phyloP scores from a whole-genome alignment of 2,329 filamentous ascomycete genomes.

The Aureobasidium melanogenum region DNA sequence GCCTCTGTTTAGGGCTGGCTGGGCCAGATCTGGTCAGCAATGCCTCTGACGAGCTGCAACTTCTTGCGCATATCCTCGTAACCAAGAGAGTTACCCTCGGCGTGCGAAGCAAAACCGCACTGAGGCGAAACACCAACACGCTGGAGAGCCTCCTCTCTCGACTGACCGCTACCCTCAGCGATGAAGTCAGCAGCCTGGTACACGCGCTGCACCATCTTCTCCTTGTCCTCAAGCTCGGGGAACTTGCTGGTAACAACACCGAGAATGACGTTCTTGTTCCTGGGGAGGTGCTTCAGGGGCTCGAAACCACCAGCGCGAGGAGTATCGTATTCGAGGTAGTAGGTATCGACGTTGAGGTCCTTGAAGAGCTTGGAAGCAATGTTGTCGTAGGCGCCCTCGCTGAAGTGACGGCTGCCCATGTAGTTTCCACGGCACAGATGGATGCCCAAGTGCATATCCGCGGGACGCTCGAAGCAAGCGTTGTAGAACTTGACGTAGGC shows the following conservation, averaged over 20 bases:
- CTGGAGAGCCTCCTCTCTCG: constrained; percentile 55
- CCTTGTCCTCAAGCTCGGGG: constrained; percentile 31
- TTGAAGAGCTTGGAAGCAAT: constrained; percentile 24
- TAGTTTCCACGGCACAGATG: constrained; percentile 53
- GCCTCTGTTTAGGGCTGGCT: constrained; percentile 27
- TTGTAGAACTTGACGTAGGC: constrained; percentile 69
- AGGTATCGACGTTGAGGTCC: constrained; percentile 26
- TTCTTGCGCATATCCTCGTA: constrained; percentile 63
- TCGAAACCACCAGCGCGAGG: constrained; percentile 35
- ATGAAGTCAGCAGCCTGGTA: constrained; percentile 51
- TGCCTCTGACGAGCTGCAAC: constrained; percentile 56
- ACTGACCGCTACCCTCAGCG: constrained; percentile 55
- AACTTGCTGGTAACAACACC: constrained; percentile 37
- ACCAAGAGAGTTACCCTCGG: constrained; percentile 58
- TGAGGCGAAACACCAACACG: constrained; percentile 59
- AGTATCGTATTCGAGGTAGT: constrained; percentile 34
- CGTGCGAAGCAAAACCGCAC: constrained; percentile 65
- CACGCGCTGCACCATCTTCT: constrained; percentile 32
- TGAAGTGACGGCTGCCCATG: constrained; percentile 33
- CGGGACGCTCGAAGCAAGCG: constrained; percentile 54
- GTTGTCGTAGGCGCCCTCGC: constrained; percentile 27
- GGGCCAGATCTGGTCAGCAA: constrained; percentile 63
- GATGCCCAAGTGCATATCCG: constrained; percentile 65
- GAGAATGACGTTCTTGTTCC: constrained; percentile 33
- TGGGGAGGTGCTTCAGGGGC: constrained; percentile 30